Evolutionary conservation across 306 rosid genomes (phyloP).

Genomic region (Rosa chinensis): DNA sequence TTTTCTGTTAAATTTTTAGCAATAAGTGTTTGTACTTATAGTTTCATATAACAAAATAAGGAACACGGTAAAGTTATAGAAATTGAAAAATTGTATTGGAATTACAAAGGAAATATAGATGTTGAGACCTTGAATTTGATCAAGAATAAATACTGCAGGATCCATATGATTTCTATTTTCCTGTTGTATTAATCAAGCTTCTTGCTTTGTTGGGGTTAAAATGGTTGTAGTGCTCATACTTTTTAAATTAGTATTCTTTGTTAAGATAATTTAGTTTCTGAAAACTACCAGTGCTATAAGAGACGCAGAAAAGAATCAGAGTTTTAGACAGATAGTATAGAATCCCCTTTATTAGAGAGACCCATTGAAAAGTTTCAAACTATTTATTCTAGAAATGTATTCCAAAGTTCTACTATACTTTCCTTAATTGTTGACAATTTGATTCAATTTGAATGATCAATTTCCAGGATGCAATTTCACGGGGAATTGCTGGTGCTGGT

Average conservation of each 20-base stretch:
- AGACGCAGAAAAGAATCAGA: neutral
- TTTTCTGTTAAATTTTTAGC: neutral
- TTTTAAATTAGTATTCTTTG: neutral
- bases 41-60: neutral
- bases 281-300: neutral
- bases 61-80: neutral
- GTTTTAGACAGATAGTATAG: neutral
- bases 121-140: neutral
- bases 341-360: neutral
- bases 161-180: no score
- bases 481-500: slow-evolving; percentile 74
- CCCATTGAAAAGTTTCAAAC: neutral
- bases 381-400: neutral
- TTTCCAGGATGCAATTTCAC: slow-evolving; percentile 83
- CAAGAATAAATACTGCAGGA: neutral
- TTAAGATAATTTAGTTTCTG: neutral
- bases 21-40: neutral
- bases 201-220: neutral
- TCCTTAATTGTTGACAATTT: slow-evolving; percentile 26
- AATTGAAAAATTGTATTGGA: neutral
- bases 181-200: neutral
- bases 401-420: neutral
- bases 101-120: neutral
- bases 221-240: neutral
- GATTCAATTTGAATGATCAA: slow-evolving; percentile 30